These are phyloP conservation scores for Mycogone perniciosa DNA, from an alignment of 2,329 filamentous ascomycete genomes.

Conservation along the genomic window DNA sequence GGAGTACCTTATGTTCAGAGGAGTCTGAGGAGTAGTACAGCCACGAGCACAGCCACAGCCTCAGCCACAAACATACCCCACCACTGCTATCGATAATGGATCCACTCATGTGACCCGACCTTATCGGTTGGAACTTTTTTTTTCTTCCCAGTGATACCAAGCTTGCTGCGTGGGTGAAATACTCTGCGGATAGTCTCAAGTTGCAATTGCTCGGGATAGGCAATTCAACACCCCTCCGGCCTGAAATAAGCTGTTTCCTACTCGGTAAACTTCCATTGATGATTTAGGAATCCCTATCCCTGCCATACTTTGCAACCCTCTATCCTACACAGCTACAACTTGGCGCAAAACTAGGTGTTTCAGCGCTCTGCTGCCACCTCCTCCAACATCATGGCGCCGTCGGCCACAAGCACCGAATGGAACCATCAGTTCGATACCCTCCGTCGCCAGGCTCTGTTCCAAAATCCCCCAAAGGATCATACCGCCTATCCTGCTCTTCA, in stretches of 20 bases:
- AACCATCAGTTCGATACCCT: constrained; percentile 79
- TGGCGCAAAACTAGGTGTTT: neutral
- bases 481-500: constrained; percentile 84
- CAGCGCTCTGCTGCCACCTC: neutral
- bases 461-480: constrained; percentile 78
- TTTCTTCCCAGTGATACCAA: constrained; percentile 18
- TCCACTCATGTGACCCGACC: constrained; percentile 10
- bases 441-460: constrained; percentile 81
- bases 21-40: neutral
- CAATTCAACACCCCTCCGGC: constrained; percentile 1
- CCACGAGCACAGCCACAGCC: neutral
- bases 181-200: constrained; percentile 24
- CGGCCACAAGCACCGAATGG: constrained; percentile 65
- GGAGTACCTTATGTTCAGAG: too few species aligned
- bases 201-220: constrained; percentile 13
- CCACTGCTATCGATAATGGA: constrained; percentile 11
- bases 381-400: constrained; percentile 44
- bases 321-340: neutral
- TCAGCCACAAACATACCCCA: neutral
- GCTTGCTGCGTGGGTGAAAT: constrained; percentile 8
- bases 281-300: too few species aligned
- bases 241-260: constrained; percentile 4
- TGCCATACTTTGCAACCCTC: neutral
- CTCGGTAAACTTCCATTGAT: neutral
- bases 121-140: constrained; percentile 29